phyloP scores from a whole-genome alignment of 495 filamentous ascomycete species.

The Hypoxylon fragiforme region DNA sequence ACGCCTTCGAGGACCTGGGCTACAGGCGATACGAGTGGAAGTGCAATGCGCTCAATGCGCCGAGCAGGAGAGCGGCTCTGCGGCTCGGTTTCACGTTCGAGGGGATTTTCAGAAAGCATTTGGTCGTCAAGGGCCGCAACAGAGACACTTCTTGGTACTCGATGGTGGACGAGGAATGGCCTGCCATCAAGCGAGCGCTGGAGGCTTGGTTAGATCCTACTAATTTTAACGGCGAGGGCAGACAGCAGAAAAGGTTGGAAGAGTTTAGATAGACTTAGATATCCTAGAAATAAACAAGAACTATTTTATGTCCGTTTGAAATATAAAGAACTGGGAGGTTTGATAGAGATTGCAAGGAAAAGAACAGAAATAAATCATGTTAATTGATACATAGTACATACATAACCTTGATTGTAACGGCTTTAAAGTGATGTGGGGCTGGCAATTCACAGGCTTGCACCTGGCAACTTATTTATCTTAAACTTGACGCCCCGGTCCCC shows the following conservation, averaged over 20 bases:
- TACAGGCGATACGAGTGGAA: slow-evolving; percentile 64
- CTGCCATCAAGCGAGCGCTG: slow-evolving; percentile 40
- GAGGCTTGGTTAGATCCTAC: slow-evolving; percentile 51
- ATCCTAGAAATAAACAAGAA: too few species aligned
- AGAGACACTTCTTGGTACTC: slow-evolving; percentile 62
- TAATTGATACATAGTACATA: too few species aligned
- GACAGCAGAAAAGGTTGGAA: slow-evolving; percentile 46
- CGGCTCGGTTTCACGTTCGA: slow-evolving; percentile 59
- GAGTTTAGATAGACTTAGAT: slow-evolving; percentile 29
- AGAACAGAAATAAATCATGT: too few species aligned
- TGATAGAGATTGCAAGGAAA: too few species aligned
- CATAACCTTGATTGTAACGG: too few species aligned
- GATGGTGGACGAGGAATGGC: slow-evolving; percentile 57
- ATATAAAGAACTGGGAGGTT: too few species aligned
- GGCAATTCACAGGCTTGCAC: too few species aligned
- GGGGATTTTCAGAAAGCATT: slow-evolving; percentile 59
- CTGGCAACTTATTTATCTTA: too few species aligned
- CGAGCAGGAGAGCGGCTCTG: slow-evolving; percentile 51
- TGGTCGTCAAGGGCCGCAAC: slow-evolving; percentile 58
- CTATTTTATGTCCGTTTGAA: too few species aligned
- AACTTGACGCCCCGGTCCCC: too few species aligned
- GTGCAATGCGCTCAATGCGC: slow-evolving; percentile 54
- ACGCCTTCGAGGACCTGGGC: slow-evolving; percentile 54
- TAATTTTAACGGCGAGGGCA: slow-evolving; percentile 55
- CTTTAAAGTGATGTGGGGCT: too few species aligned